Evolutionary conservation across 2,329 filamentous ascomycete species (phyloP), one percentile per base, ranked within the genome.

Genomic region (Esteya vermicola): DNA sequence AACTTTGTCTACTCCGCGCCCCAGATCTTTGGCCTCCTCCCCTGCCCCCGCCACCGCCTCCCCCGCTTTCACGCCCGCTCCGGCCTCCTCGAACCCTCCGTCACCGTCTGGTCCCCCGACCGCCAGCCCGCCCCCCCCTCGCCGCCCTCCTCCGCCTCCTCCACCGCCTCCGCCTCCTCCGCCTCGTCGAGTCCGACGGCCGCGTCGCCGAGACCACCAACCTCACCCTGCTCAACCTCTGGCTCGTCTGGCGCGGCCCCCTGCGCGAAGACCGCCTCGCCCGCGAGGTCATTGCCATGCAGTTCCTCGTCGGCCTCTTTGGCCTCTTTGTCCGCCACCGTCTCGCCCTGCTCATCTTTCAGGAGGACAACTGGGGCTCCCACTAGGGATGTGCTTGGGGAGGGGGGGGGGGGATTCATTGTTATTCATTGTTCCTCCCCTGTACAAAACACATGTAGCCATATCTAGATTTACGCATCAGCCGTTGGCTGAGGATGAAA

Each of bases 1-100:
- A 98, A 98, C 65, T 96, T 96, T 56, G 55, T 89, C 48, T 98
- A 96, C 65, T 95, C 88, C 30, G 75, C 74, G 1, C 91, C 91
- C 6, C 91, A 98, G 57, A 70, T 98, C 37, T 94, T 95, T 58
- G 80, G 82, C 41, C 55, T 98, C 31, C 72, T 98, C 38, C 88
- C 88, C 14, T 98, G 91, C 56, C 91, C 91, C 25, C 78, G 91
- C 51, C 91, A 98, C 64, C 78, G 91, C 45, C 68, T 98, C 32
- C 91, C 91, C 18, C 77, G 74, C 43, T 94, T 94, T 70, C 93
- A 93, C 59, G 73, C 81, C 38, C 72, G 81, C 42, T 85, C 84
- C 4, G 88, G 86, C 9, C 64, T 94, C 18, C 68, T 96, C 48
- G 88, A 96, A 55, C 82, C 85, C 9, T 93, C 85, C 35, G 73